Conservation (phyloP, 352 stramenopile species). For the Pythium insidiosum region DNA sequence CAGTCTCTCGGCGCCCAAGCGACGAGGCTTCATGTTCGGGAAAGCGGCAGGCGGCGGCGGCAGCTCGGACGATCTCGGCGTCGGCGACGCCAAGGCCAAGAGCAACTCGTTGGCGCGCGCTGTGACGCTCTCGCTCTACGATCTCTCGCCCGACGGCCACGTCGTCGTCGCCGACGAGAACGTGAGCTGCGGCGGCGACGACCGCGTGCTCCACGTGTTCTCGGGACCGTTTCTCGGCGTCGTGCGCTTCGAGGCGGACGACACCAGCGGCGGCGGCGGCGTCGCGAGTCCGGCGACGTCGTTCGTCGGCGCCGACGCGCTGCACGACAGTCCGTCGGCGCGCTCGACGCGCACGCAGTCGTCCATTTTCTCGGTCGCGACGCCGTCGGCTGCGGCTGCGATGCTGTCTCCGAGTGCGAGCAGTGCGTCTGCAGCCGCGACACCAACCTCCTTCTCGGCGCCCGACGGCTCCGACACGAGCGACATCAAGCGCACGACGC, state of each 20-base stretch:
- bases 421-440: too few relatives aligned
- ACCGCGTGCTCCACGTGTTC: slow-evolving; percentile 60
- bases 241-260: slow-evolving; percentile 36
- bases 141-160: slow-evolving; percentile 24
- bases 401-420: too few relatives aligned
- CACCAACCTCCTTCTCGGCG: slow-evolving; percentile 14
- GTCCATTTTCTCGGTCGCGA: slow-evolving; percentile 37
- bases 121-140: slow-evolving; percentile 28
- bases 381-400: too few relatives aligned
- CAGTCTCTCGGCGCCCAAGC: slow-evolving; percentile 25
- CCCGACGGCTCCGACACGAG: slow-evolving; percentile 15
- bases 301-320: slow-evolving; percentile 11
- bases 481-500: slow-evolving; percentile 42
- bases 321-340: slow-evolving; percentile 27
- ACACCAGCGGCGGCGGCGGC: slow-evolving; percentile 7
- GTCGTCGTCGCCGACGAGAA: slow-evolving; percentile 47
- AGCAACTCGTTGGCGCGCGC: slow-evolving; percentile 29
- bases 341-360: slow-evolving; percentile 42
- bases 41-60: slow-evolving; percentile 26
- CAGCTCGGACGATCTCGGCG: slow-evolving; percentile 12
- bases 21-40: slow-evolving; percentile 65
- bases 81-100: slow-evolving; percentile 22
- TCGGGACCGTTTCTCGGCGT: slow-evolving; percentile 59
- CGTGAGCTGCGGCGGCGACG: slow-evolving; percentile 36
- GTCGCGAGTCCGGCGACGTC: slow-evolving; percentile 10